Evolutionary conservation across 306 rosid species (phyloP).

Genomic region (Prunus fruticosa): DNA sequence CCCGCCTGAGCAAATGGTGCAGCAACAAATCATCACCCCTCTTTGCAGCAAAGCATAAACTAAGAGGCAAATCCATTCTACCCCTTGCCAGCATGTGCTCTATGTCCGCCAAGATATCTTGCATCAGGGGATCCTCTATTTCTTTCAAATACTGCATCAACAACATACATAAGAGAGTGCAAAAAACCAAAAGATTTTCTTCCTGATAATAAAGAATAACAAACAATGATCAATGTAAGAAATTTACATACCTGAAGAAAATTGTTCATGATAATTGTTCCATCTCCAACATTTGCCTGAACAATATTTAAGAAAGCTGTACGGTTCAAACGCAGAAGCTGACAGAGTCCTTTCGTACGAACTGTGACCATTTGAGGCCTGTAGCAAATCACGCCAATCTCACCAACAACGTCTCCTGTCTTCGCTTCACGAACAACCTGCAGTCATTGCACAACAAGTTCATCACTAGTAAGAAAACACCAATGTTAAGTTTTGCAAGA

Average conservation of each 20-base stretch:
- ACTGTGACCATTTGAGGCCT: conserved; percentile 67
- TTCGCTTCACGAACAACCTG: conserved; percentile 57
- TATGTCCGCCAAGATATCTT: conserved; percentile 45
- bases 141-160: conserved; percentile 50
- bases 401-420: conserved; percentile 62
- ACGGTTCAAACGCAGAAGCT: conserved; percentile 69
- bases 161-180: background rate
- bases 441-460: conserved; percentile 11
- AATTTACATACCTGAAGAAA: conserved; percentile 46
- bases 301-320: conserved; percentile 50
- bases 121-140: conserved; percentile 36
- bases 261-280: conserved; percentile 62
- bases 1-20: conserved; percentile 44
- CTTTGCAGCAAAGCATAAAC: conserved; percentile 61
- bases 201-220: background rate
- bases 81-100: conserved; percentile 59
- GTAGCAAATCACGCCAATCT: conserved; percentile 73
- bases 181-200: background rate
- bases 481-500: background rate
- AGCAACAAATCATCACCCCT: conserved; percentile 51
- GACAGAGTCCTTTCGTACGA: conserved; percentile 67
- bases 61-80: conserved; percentile 53
- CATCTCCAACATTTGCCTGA: conserved; percentile 71
- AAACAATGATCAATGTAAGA: background rate
- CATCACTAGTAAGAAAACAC: conserved; percentile 1